phyloP scores from a whole-genome alignment of 1,139 yeast genomes.

The Williopsis jadinii region DNA sequence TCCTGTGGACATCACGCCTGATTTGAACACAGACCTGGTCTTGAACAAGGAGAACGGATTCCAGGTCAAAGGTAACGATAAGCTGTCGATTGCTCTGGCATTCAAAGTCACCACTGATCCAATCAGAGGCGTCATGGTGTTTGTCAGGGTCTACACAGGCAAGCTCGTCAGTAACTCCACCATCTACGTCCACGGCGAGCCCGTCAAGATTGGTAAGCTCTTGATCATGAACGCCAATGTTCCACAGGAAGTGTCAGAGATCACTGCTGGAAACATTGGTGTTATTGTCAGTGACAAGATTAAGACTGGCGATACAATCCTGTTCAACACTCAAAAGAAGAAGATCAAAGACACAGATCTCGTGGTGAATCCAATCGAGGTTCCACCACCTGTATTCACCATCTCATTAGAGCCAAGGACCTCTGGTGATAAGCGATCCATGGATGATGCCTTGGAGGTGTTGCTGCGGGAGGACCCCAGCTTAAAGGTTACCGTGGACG shows the following conservation, averaged over 20 bases:
- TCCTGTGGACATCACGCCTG: conserved; percentile 65
- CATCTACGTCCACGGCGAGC: conserved; percentile 55
- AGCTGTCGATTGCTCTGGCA: conserved; percentile 73
- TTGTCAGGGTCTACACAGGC: conserved; percentile 86
- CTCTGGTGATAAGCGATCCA: conserved; percentile 65
- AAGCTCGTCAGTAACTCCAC: conserved; percentile 52
- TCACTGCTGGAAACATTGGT: conserved; percentile 81
- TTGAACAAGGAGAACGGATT: conserved; percentile 41
- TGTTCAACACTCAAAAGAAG: conserved; percentile 36
- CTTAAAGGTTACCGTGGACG: conserved; percentile 58
- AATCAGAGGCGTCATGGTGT: conserved; percentile 76
- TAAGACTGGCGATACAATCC: conserved; percentile 85
- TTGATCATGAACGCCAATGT: conserved; percentile 85
- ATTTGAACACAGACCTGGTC: conserved; percentile 31
- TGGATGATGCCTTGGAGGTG: conserved; percentile 60
- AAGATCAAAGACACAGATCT: conserved; percentile 37
- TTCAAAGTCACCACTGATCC: conserved; percentile 89
- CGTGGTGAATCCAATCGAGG: conserved; percentile 64
- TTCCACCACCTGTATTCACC: conserved; percentile 93
- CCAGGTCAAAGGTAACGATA: conserved; percentile 46
- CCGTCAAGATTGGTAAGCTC: conserved; percentile 59
- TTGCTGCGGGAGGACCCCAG: conserved; percentile 83
- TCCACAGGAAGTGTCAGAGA: conserved; percentile 59
- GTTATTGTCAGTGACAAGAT: conserved; percentile 60
- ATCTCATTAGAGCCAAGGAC: conserved; percentile 80